These are phyloP conservation scores for Phaeosphaeria sp. DNA, from an alignment of 2,329 filamentous ascomycete genomes.

Conservation along the genomic window DNA sequence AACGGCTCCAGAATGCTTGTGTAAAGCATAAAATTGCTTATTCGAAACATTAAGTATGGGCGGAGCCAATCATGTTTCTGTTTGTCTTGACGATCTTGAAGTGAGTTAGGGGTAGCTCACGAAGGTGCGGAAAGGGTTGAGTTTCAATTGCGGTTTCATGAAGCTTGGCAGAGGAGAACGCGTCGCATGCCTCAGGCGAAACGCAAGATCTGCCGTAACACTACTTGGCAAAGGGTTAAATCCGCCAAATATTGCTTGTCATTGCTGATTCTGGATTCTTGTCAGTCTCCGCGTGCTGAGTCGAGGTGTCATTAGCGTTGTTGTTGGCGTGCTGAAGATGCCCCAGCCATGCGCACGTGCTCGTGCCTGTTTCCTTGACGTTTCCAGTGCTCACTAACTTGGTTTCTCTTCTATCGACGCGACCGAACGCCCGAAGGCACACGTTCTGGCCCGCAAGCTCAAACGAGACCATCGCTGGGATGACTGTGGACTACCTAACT, in stretches of 20 bases:
- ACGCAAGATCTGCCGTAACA: not conserved
- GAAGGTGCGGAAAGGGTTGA: constrained; percentile 11
- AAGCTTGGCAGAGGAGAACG: constrained; percentile 20
- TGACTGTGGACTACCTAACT: too few relatives aligned
- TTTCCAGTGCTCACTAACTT: too few relatives aligned
- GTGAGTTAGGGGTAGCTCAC: constrained; percentile 10
- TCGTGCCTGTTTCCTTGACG: not conserved
- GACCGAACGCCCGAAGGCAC: not conserved
- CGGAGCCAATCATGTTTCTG: constrained; percentile 9
- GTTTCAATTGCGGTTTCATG: constrained; percentile 27
- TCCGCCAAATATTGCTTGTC: not conserved
- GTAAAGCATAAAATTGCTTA: constrained; percentile 14
- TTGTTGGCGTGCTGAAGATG: not conserved
- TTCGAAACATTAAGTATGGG: constrained; percentile 17
- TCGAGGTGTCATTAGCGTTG: not conserved
- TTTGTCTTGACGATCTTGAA: constrained; percentile 13
- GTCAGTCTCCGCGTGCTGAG: not conserved
- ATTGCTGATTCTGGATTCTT: not conserved
- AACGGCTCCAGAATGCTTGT: constrained; percentile 14
- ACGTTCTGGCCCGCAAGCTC: not conserved
- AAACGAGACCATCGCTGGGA: too few relatives aligned
- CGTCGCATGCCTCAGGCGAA: constrained; percentile 20
- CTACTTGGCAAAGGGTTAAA: not conserved
- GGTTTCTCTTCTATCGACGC: not conserved
- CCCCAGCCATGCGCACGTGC: not conserved